Evolutionary conservation across 2,329 filamentous ascomycete genomes (phyloP).

Genomic region (Lasiodiplodia theobromae): DNA sequence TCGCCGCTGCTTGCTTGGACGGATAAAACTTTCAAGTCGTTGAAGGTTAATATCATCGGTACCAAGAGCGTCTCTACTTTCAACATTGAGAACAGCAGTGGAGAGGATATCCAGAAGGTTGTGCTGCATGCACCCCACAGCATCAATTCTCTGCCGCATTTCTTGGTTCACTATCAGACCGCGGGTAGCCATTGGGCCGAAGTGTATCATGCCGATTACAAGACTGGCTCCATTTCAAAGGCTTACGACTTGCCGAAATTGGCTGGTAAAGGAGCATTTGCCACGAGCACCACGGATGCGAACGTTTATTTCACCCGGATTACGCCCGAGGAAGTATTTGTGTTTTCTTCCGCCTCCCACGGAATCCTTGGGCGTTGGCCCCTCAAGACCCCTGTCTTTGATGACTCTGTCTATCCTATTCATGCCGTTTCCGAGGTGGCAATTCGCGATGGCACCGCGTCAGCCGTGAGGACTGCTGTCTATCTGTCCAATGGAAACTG

Average conservation of each 20-base stretch:
- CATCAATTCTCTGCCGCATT: conserved; percentile 76
- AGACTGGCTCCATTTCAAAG: conserved; percentile 72
- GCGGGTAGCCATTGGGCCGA: conserved; percentile 77
- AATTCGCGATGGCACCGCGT: conserved; percentile 70
- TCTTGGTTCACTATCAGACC: conserved; percentile 82
- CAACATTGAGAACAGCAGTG: conserved; percentile 48
- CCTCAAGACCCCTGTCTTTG: conserved; percentile 51
- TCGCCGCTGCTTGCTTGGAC: conserved; percentile 79
- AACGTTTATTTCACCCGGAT: conserved; percentile 91
- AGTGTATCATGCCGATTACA: conserved; percentile 82
- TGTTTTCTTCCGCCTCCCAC: conserved; percentile 79
- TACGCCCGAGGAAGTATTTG: conserved; percentile 73
- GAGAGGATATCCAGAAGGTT: conserved; percentile 57
- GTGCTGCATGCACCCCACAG: conserved; percentile 76
- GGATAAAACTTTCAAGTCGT: conserved; percentile 65
- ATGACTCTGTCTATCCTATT: conserved; percentile 50
- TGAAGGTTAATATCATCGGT: conserved; percentile 75
- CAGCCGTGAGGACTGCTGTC: conserved; percentile 79
- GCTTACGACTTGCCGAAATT: conserved; percentile 80
- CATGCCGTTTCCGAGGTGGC: conserved; percentile 85
- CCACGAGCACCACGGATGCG: conserved; percentile 76
- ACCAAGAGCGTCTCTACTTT: conserved; percentile 54
- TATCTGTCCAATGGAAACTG: conserved; percentile 74
- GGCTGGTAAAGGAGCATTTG: conserved; percentile 75
- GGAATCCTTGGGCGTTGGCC: conserved; percentile 79